Percentiles rank a stretch among this genome's conserved stretches.
phyloP scores from a whole-genome alignment of 129 eudicot species.

The Centella asiatica region DNA sequence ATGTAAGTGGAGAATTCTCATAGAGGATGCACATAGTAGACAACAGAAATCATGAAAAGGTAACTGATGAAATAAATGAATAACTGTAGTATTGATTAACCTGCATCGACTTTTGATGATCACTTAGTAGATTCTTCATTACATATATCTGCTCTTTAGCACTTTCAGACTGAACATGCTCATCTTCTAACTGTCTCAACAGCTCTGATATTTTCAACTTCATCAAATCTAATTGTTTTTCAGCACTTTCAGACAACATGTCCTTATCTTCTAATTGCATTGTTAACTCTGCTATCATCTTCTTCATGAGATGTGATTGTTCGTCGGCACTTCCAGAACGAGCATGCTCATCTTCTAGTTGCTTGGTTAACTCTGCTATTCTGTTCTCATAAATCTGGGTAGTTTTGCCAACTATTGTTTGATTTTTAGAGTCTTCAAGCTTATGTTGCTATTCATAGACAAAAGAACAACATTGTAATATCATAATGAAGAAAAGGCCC shows the following conservation, averaged over 20 bases:
- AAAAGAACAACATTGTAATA: constrained; percentile 35
- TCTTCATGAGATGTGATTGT: constrained; percentile 49
- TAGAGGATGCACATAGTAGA: too few relatives aligned
- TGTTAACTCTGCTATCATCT: constrained; percentile 59
- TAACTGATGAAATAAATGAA: not conserved
- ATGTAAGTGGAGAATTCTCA: too few relatives aligned
- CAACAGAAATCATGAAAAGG: too few relatives aligned
- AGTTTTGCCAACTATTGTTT: constrained; percentile 76
- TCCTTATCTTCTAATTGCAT: constrained; percentile 53
- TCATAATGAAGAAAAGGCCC: not conserved
- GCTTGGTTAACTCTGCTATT: constrained; percentile 60
- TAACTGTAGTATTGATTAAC: constrained; percentile 15
- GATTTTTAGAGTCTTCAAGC: constrained; percentile 60
- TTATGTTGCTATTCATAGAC: constrained; percentile 59
- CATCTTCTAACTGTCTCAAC: constrained; percentile 55
- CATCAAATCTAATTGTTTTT: constrained; percentile 48
- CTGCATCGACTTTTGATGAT: constrained; percentile 51
- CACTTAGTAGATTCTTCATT: constrained; percentile 48
- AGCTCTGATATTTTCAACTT: constrained; percentile 64
- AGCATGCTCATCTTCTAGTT: constrained; percentile 47
- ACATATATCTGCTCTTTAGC: constrained; percentile 46
- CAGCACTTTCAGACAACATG: constrained; percentile 32
- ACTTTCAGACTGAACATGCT: constrained; percentile 26
- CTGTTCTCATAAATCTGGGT: constrained; percentile 88
- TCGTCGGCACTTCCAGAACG: constrained; percentile 37